phyloP scores from a whole-genome alignment of 2,329 filamentous ascomycete species.

The Cladosporium oxysporum region DNA sequence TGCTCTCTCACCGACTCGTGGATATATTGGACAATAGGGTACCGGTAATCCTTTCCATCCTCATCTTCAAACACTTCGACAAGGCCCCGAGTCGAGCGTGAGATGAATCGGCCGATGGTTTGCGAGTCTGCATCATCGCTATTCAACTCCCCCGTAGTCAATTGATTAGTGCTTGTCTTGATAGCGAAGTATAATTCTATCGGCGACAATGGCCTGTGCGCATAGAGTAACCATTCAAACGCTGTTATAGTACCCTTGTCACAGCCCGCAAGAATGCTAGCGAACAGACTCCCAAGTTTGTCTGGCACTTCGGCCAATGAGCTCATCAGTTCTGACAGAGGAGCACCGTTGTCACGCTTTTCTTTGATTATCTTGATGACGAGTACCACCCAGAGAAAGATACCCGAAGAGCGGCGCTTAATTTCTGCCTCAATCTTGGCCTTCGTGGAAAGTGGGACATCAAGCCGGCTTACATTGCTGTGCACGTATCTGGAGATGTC shows the following conservation, averaged over 20 bases:
- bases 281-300: background rate
- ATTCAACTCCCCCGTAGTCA: background rate
- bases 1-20: slow-evolving; percentile 12
- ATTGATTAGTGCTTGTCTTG: background rate
- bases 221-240: background rate
- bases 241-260: background rate
- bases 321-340: background rate
- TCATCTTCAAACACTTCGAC: background rate
- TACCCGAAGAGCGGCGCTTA: background rate
- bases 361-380: background rate
- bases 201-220: fast-evolving
- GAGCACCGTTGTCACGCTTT: background rate
- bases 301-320: background rate
- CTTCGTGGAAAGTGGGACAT: background rate
- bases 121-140: background rate
- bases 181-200: background rate
- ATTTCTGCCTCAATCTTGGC: background rate
- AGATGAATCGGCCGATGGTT: background rate
- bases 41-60: no score
- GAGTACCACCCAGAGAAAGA: background rate
- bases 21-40: background rate
- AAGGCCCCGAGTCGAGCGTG: background rate
- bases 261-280: background rate
- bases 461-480: background rate
- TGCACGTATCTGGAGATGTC: slow-evolving; percentile 4